Evolutionary conservation across 2,329 filamentous ascomycete genomes (phyloP).

Genomic region (Fusarium decemcellulare): DNA sequence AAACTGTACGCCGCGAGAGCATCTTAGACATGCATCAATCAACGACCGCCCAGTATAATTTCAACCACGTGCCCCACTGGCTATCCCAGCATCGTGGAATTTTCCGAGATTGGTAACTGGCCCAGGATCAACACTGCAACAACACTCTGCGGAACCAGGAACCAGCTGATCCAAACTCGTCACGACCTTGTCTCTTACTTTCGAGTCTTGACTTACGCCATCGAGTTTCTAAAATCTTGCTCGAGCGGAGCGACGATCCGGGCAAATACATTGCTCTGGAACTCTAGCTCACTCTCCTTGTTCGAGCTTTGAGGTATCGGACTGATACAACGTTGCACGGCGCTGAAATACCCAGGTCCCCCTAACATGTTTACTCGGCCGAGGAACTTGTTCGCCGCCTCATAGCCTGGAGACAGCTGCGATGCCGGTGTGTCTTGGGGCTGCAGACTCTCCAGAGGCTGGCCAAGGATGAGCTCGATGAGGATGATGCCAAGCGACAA

Average conservation of each 20-base stretch:
- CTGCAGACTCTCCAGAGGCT: neutral
- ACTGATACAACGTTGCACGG: conserved; percentile 1
- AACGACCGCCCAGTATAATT: too few species aligned
- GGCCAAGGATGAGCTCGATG: conserved; percentile 2
- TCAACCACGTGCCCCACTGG: neutral
- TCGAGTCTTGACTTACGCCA: too few species aligned
- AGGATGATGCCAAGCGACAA: conserved; percentile 8
- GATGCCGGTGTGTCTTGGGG: fast-evolving
- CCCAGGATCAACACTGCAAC: neutral
- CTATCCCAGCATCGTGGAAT: conserved; percentile 11
- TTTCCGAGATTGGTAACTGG: conserved; percentile 12
- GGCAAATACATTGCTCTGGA: too few species aligned
- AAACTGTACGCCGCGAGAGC: too few species aligned
- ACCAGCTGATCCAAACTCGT: too few species aligned
- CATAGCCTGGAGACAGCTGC: neutral
- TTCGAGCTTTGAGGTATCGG: too few species aligned
- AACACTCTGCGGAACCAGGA: too few species aligned
- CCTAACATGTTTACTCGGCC: conserved; percentile 8
- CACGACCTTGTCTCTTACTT: neutral
- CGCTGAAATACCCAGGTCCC: neutral
- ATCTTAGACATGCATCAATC: too few species aligned
- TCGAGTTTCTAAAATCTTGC: too few species aligned
- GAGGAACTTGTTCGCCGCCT: neutral
- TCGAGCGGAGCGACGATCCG: too few species aligned
- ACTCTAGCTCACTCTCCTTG: too few species aligned